Conservation (phyloP, 352 stramenopile genomes). For the Pythium myriotylum region DNA sequence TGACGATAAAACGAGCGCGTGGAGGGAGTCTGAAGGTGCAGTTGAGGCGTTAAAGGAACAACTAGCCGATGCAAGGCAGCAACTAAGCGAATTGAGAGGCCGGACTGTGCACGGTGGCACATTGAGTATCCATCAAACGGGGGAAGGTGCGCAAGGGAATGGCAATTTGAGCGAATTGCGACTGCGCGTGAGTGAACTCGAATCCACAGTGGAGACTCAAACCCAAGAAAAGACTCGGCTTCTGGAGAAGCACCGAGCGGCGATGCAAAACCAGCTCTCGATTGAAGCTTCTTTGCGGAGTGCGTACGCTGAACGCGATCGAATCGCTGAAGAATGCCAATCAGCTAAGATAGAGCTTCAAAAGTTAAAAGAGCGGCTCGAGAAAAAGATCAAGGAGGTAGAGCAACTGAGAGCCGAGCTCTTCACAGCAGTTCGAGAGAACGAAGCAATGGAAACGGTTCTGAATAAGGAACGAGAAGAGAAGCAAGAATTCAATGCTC, state of each 20-base stretch:
- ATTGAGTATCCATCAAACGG: background rate
- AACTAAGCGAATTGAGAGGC: conserved; percentile 19
- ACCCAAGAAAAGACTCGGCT: conserved; percentile 35
- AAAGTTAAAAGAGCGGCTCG: conserved; percentile 39
- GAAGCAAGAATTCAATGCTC: conserved; percentile 25
- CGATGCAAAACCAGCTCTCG: conserved; percentile 33
- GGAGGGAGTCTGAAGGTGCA: conserved; percentile 29
- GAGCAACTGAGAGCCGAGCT: conserved; percentile 27
- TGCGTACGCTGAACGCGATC: conserved; percentile 24
- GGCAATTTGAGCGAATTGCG: conserved; percentile 27
- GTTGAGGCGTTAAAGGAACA: conserved; percentile 37
- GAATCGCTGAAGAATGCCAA: conserved; percentile 26
- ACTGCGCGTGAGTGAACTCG: conserved; percentile 30
- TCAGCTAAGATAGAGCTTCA: conserved; percentile 17
- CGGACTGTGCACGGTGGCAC: background rate
- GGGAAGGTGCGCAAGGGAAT: background rate
- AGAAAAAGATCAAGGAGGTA: conserved; percentile 40
- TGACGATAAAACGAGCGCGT: conserved; percentile 29
- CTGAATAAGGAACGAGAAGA: conserved; percentile 33
- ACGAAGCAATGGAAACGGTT: conserved; percentile 30
- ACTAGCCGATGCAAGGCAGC: conserved; percentile 28
- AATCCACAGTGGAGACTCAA: conserved; percentile 30
- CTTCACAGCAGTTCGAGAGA: conserved; percentile 33
- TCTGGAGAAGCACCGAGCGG: conserved; percentile 33
- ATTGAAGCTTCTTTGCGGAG: conserved; percentile 9